phyloP scores from a whole-genome alignment of 441 rosid genomes.

The Oxalis stricta region DNA sequence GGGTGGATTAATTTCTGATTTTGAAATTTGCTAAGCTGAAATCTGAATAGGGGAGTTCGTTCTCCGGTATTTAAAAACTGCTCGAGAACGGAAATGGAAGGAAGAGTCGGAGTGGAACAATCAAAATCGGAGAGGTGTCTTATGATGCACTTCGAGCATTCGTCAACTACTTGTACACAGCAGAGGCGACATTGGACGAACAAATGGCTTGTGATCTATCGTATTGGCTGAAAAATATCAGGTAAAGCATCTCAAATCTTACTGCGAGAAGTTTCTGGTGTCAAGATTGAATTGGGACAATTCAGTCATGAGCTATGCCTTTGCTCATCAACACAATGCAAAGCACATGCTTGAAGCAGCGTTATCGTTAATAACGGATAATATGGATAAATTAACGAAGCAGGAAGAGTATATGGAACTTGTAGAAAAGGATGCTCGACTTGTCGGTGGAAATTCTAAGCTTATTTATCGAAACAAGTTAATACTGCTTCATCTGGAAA shows the following conservation, averaged over 20 bases:
- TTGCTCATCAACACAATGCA: constrained; percentile 81
- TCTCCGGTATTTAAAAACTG: constrained; percentile 83
- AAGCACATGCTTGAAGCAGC: constrained; percentile 56
- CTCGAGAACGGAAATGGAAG: constrained; percentile 80
- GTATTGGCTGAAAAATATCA: constrained; percentile 78
- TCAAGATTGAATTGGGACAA: constrained; percentile 77
- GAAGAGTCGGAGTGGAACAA: constrained; percentile 78
- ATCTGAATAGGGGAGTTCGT: no score
- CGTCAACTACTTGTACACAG: constrained; percentile 60
- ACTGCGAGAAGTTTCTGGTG: constrained; percentile 60
- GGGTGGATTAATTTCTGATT: no score
- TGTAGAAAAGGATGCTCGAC: constrained; percentile 64
- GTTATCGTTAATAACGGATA: constrained; percentile 44
- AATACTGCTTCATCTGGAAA: constrained; percentile 61
- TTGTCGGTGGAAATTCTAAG: constrained; percentile 72
- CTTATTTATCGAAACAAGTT: constrained; percentile 54
- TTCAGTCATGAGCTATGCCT: constrained; percentile 60
- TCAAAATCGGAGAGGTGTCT: constrained; percentile 59
- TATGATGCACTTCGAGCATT: constrained; percentile 57
- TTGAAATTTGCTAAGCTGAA: no score
- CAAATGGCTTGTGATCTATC: constrained; percentile 64
- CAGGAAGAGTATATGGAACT: constrained; percentile 62
- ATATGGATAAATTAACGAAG: constrained; percentile 69
- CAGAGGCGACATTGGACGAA: constrained; percentile 72
- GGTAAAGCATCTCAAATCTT: constrained; percentile 64